phyloP scores from a whole-genome alignment of 2,329 filamentous ascomycete species.

The Ophiostoma quercus region DNA sequence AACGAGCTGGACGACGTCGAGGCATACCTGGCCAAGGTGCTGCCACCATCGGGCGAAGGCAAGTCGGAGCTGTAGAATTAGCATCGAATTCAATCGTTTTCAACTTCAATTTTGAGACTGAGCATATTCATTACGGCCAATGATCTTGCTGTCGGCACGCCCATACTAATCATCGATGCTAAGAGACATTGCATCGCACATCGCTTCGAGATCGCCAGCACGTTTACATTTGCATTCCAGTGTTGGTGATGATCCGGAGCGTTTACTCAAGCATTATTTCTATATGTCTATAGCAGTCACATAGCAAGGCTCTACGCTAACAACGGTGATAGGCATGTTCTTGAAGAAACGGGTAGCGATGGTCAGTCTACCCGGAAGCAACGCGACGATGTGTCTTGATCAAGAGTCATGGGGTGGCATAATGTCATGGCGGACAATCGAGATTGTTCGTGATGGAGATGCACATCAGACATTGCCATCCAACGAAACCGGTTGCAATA shows the following conservation, averaged over 20 bases:
- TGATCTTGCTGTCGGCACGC: background rate
- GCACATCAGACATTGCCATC: background rate
- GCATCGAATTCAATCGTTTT: background rate
- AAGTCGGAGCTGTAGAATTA: constrained; percentile 30
- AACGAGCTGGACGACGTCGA: constrained; percentile 81
- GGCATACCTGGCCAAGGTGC: constrained; percentile 43
- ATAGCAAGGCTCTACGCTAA: background rate
- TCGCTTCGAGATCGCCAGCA: background rate
- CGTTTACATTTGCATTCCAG: background rate
- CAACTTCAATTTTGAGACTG: background rate
- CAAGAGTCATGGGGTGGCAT: background rate
- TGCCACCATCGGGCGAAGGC: constrained; percentile 39
- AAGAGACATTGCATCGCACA: background rate
- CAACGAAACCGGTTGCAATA: background rate
- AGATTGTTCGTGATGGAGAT: background rate
- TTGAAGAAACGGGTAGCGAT: background rate
- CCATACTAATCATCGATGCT: background rate
- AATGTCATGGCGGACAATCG: background rate
- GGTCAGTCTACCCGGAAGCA: background rate
- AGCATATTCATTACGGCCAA: background rate
- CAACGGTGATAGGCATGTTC: background rate
- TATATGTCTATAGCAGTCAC: background rate
- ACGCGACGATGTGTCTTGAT: background rate
- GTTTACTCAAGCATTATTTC: background rate
- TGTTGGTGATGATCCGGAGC: constrained; percentile 5